A percentile compares a stretch with the other conserved stretches of the same genome.
These are phyloP conservation scores for Fusarium mexicanum DNA, from an alignment of 2,329 filamentous ascomycete genomes.

Conservation along the genomic window DNA sequence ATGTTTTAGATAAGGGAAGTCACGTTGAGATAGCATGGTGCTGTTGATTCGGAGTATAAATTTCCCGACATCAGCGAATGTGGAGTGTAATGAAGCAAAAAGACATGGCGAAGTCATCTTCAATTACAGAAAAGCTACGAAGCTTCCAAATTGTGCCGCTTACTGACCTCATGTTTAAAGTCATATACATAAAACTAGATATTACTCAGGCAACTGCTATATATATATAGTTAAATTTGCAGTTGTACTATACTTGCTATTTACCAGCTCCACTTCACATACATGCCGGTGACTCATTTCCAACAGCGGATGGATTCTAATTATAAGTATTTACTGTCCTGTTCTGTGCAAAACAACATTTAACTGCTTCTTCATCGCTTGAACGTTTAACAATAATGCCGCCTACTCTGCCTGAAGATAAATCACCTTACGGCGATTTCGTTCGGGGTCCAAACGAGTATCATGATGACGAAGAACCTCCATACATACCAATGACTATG, in stretches of 20 bases:
- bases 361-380: background rate
- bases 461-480: background rate
- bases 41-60: background rate
- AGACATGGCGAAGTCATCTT: background rate
- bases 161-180: rapidly evolving
- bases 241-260: background rate
- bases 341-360: too few relatives aligned
- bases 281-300: background rate
- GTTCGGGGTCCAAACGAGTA: background rate
- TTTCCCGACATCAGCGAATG: background rate
- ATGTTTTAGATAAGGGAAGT: background rate
- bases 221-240: too few relatives aligned
- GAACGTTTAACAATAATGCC: background rate
- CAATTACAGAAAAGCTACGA: background rate
- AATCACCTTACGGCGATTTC: background rate
- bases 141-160: rapidly evolving
- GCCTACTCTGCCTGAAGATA: background rate
- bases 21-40: background rate
- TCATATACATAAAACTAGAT: background rate
- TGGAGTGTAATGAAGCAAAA: background rate
- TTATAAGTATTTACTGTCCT: background rate
- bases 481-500: background rate
- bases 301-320: rapidly evolving
- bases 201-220: background rate
- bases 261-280: background rate